Conservation (phyloP, 352 stramenopile species). For the Phytophthora megakarya region DNA sequence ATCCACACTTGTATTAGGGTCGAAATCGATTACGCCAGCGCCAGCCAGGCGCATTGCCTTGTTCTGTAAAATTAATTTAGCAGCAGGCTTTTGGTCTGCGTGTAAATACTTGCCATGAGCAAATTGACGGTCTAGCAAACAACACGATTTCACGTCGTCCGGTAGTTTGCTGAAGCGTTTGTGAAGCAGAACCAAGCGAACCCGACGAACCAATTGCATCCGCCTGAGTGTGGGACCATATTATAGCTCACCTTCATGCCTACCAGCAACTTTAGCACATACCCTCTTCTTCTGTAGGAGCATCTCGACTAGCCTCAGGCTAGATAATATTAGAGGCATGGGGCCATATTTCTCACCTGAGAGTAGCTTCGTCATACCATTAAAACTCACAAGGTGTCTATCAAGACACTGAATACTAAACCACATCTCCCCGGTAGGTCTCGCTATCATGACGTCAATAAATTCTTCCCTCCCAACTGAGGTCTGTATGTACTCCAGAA, state of each 20-base stretch:
- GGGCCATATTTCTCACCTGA: conserved; percentile 7
- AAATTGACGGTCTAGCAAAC: conserved; percentile 10
- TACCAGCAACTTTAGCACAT: not conserved
- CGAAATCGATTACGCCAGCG: not conserved
- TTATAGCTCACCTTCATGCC: conserved; percentile 8
- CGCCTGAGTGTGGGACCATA: not conserved
- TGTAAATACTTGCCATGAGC: not conserved
- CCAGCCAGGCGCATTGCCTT: conserved; percentile 7
- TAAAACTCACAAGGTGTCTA: conserved; percentile 12
- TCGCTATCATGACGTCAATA: conserved; percentile 12
- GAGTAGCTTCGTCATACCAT: conserved; percentile 7
- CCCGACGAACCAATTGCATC: conserved; percentile 7
- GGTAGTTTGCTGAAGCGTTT: conserved; percentile 4
- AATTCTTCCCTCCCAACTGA: conserved; percentile 15
- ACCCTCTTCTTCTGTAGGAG: conserved; percentile 8
- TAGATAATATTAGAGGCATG: conserved; percentile 2
- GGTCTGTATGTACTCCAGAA: conserved; percentile 8
- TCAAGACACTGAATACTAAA: conserved; percentile 22
- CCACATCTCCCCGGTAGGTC: conserved; percentile 18
- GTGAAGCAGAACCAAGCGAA: conserved; percentile 6
- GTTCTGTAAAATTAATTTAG: not conserved
- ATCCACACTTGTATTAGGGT: conserved; percentile 8
- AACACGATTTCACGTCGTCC: conserved; percentile 1
- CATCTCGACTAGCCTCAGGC: conserved; percentile 4
- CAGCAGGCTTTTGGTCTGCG: not conserved